Percentiles rank a stretch among this genome's conserved stretches.
Conservation (phyloP, 345 rosid species). For the Gynandropsis gynandra region DNA sequence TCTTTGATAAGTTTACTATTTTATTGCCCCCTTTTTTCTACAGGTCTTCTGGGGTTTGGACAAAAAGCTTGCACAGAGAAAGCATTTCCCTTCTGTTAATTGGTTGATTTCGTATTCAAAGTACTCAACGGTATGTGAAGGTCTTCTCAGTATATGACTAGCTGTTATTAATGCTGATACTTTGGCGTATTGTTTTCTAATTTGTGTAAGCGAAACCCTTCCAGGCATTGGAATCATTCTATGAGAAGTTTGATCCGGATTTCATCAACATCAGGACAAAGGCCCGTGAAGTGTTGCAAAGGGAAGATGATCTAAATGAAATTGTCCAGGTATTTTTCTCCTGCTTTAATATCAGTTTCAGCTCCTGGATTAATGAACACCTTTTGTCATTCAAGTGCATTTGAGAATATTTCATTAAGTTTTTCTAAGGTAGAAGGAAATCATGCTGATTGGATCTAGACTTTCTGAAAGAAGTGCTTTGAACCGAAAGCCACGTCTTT, state of each 20-base stretch:
- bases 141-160: conserved; percentile 8
- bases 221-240: conserved; percentile 95
- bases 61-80: conserved; percentile 99
- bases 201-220: conserved; percentile 7
- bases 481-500: conserved; percentile 9
- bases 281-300: conserved; percentile 98
- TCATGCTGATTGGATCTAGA: not conserved
- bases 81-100: conserved; percentile 98
- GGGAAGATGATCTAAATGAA: conserved; percentile 99
- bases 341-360: not conserved
- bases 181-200: not conserved
- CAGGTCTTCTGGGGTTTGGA: conserved; percentile 99
- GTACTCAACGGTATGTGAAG: conserved; percentile 67
- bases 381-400: not conserved
- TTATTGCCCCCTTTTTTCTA: conserved; percentile 13
- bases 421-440: conserved; percentile 5
- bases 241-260: conserved; percentile 94
- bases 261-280: conserved; percentile 97
- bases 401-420: not conserved
- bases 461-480: conserved; percentile 8
- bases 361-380: not conserved
- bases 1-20: conserved; percentile 10
- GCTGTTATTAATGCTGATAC: not conserved
- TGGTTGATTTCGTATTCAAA: conserved; percentile 99
- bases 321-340: conserved; percentile 77